phyloP scores from a whole-genome alignment of 768 basidiomycete species.

The Suillus tomentosus region DNA sequence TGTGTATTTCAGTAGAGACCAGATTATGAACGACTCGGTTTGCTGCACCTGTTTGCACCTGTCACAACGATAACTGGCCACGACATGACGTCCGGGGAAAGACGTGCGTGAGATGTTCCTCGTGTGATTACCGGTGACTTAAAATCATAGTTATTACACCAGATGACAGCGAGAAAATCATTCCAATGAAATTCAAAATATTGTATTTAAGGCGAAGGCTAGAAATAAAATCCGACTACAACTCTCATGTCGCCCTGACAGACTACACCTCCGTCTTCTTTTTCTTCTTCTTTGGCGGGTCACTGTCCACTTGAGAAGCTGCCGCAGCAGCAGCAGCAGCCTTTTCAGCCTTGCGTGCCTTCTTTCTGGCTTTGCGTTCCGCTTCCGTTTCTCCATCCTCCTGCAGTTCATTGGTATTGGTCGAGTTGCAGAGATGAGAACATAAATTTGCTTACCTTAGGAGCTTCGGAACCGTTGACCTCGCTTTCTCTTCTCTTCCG shows the following conservation, averaged over 20 bases:
- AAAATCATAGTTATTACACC: neutral
- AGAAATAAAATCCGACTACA: slow-evolving; percentile 2
- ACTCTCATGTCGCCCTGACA: neutral
- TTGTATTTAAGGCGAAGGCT: slow-evolving; percentile 1
- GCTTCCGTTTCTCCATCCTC: slow-evolving; percentile 72
- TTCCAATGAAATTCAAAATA: neutral
- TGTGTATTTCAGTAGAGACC: slow-evolving; percentile 2
- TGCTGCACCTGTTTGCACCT: slow-evolving; percentile 66
- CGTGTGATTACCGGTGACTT: neutral
- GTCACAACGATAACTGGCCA: slow-evolving; percentile 64
- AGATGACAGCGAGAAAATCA: neutral
- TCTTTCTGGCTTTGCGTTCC: slow-evolving; percentile 79
- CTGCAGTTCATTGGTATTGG: slow-evolving; percentile 26
- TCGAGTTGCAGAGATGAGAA: slow-evolving; percentile 6
- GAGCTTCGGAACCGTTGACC: slow-evolving; percentile 41
- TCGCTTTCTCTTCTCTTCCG: slow-evolving; percentile 60
- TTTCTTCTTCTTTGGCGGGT: slow-evolving; percentile 47
- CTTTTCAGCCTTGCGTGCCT: slow-evolving; percentile 79
- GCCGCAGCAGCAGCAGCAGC: slow-evolving; percentile 46
- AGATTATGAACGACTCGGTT: neutral
- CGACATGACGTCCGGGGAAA: slow-evolving; percentile 30
- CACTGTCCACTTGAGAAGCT: slow-evolving; percentile 39
- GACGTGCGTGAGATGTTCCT: neutral
- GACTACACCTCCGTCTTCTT: slow-evolving; percentile 36
- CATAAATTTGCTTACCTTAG: slow-evolving; percentile 41